Conservation (phyloP, 108 stramenopile species). For the Asterionellopsis glacialis region DNA sequence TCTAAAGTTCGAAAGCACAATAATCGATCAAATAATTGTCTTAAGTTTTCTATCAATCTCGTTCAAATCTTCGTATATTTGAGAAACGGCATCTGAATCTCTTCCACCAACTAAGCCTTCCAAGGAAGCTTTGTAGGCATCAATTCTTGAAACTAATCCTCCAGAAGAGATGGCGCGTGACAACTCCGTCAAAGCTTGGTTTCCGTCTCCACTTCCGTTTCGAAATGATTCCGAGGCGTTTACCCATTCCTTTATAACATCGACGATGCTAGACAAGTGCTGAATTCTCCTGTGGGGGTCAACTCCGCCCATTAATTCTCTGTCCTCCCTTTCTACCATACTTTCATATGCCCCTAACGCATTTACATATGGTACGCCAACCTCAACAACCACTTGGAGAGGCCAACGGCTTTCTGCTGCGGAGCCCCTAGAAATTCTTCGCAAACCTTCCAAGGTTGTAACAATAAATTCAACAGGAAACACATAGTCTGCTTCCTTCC, state of each 20-base stretch:
- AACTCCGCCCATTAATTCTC: slow-evolving; percentile 17
- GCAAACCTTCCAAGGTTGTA: slow-evolving; percentile 56
- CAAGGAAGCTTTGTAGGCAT: slow-evolving; percentile 34
- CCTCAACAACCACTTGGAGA: slow-evolving; percentile 44
- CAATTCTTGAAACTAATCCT: slow-evolving; percentile 27
- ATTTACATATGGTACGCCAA: slow-evolving; percentile 52
- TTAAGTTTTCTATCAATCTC: background rate
- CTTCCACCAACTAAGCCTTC: slow-evolving; percentile 20
- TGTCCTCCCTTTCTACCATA: slow-evolving; percentile 13
- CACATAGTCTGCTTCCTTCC: slow-evolving; percentile 56
- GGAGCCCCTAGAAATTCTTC: background rate
- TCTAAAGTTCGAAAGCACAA: background rate
- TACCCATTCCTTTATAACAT: slow-evolving; percentile 47
- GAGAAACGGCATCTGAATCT: slow-evolving; percentile 5
- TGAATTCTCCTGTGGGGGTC: slow-evolving; percentile 20
- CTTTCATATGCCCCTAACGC: slow-evolving; percentile 45
- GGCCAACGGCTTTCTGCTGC: slow-evolving; percentile 46
- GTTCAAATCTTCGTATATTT: background rate
- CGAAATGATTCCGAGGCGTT: slow-evolving; percentile 5
- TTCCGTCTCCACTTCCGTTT: background rate
- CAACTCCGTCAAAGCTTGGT: slow-evolving; percentile 23
- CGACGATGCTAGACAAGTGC: slow-evolving; percentile 31
- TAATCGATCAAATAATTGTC: background rate
- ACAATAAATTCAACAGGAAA: slow-evolving; percentile 67
- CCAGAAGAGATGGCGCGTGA: slow-evolving; percentile 31